Base-by-base conservation (phyloP, 2,329 filamentous ascomycete species). In the Microdochium trichocladiopsis region DNA sequence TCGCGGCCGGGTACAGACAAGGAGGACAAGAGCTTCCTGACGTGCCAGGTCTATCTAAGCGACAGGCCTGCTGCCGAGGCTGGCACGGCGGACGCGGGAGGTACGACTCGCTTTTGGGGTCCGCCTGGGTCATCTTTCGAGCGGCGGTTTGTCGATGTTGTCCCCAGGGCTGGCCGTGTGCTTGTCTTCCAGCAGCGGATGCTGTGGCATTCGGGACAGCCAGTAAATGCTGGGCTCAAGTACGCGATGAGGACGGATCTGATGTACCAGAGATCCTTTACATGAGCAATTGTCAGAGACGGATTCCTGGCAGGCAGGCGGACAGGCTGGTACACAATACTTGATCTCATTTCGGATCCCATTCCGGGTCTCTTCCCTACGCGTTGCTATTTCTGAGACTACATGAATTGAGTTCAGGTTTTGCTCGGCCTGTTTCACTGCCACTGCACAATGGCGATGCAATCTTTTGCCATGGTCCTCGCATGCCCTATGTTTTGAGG, bases 161-260 rank as follows among this genome's bases (percentile, higher is more conserved):
- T 61, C 25, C 62, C 64, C 28, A 66, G 60, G 52, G 51, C 58
- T 24, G 63, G 66, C 4, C 62, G 59, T 25, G 61, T 65, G 5
- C 47, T 67, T 28, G 31, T 66, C 8, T 68, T 68, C 52, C 64
- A 68, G 48, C 63, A 67, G 54, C 56, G 63, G 24, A 63, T 63
- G 60, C 25, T 67, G 16, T 62, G 62, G 58, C 64, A 67, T 57
- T 64, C 62, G 6, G 65, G 66, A 4, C 60, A 67, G 52, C 55
- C 62, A 48, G 63, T 66, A 12, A 60, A 56, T 33, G 56, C 50
- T 28, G 64, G 65, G 8, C 60, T 62, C 51, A 68, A 66, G 56
- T 62, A 59, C 36, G 66, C 64, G 2, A 58, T 66, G 49, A 58
- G 61, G 21, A 53, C 65, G 41, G 62, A 67, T 56, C 47, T 67